Conservation (phyloP, 2,329 filamentous ascomycete genomes). For the Colletotrichum gigasporum region DNA sequence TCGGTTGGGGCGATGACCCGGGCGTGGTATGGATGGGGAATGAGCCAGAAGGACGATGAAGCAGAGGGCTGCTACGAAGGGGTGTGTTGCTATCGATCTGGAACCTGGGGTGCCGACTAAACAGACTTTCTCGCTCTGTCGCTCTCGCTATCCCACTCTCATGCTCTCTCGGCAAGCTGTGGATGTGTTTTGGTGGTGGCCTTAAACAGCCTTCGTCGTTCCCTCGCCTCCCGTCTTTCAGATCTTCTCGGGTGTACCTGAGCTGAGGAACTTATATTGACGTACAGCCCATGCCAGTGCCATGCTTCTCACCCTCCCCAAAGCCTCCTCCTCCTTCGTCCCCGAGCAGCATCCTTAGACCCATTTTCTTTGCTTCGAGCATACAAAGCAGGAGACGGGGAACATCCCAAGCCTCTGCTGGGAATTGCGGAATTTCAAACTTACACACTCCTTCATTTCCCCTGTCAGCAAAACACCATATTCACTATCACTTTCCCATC, state of each 20-base stretch:
- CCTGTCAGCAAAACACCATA: conserved; percentile 14
- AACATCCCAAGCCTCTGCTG: not conserved
- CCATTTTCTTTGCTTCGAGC: not conserved
- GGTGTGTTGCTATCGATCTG: conserved; percentile 23
- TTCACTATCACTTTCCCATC: conserved; percentile 24
- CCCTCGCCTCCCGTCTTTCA: conserved; percentile 20
- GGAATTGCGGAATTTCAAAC: conserved; percentile 13
- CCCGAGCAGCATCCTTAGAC: not conserved
- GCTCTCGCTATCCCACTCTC: not conserved
- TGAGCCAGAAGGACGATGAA: conserved; percentile 17
- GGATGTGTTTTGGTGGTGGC: not conserved
- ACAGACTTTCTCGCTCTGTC: not conserved
- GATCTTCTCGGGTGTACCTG: conserved; percentile 28
- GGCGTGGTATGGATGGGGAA: conserved; percentile 12
- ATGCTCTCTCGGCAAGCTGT: conserved; percentile 11
- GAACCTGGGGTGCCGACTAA: conserved; percentile 15
- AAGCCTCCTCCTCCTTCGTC: conserved; percentile 1
- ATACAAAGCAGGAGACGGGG: conserved; percentile 5
- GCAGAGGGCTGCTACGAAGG: conserved; percentile 16
- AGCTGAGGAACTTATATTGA: conserved; percentile 33
- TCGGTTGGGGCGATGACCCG: conserved; percentile 10
- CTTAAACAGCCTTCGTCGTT: conserved; percentile 2
- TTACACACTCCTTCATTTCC: conserved; percentile 12
- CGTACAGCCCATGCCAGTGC: conserved; percentile 30
- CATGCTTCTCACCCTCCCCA: conserved; percentile 7